Base-by-base conservation (phyloP, 805 yeast species). In the Ogataea ganodermae region DNA sequence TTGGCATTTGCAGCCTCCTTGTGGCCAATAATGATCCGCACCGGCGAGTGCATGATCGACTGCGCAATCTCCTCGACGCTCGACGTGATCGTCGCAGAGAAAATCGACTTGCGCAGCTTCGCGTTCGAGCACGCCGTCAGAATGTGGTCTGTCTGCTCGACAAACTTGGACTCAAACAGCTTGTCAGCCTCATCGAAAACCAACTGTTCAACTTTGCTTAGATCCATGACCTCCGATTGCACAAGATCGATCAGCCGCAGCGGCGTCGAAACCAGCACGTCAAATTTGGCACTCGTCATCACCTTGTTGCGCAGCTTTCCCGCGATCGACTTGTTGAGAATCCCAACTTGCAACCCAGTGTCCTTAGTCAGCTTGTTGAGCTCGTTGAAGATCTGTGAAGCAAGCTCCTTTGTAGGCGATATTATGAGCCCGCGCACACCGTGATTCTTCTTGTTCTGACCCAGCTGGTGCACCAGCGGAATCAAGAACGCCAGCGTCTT, bases 111-210 rank as follows among this genome's bases (percentile, higher is more conserved):
- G 44, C 83, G 76, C 26, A 86, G 62, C 45, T 73, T 60, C 52
- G 74, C 62, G 60, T 76, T 59, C 51, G 79, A 63, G 62, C 88
- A 81, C 24, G 77, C 71, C 4, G 84, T 73, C 50, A 94, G 69
- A 49, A 94, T 84, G 44, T 81, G 83, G 65, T 94, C 99, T 0
- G 97, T 86, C 71, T 94, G 99, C 56, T 84, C 89, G 12, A 89
- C 80, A 58, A 94, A 94, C 14, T 87, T 84, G 53, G 83, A 79
- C 59, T 94, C 97, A 57, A 94, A 88, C 49, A 94, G 72, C 59
- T 88, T 86, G 73, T 94, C 99, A 8, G 97, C 98, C 69, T 94
- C 99, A 73, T 94, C 99, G 56, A 94, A 81, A 17, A 94, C 79
- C 40, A 94, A 70, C 60, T 81, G 83, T 53, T 83, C 83, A n/a